Base-by-base conservation (phyloP, 352 stramenopile species). In the Phytophthora podocarpi region DNA sequence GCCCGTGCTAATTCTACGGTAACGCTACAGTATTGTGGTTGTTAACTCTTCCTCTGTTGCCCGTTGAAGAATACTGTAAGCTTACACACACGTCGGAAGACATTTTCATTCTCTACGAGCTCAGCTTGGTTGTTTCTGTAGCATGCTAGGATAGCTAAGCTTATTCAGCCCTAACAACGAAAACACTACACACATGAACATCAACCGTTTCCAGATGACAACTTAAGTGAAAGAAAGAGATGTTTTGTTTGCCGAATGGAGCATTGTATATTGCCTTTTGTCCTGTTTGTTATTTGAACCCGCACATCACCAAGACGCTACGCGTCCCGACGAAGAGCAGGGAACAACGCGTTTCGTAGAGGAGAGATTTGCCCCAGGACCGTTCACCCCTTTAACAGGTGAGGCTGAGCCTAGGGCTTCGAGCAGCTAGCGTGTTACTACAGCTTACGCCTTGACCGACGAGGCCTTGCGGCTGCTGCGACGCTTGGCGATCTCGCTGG, bases 401-500 rank as follows among this genome's bases (percentile, higher is more conserved):
- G 31, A 47, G 55, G 31, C 48, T 50, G 36, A 63, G 21, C 49
- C 49, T 27, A 56, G 42, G 32, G 51, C 54, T 54, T 36, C 45
- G 35, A 68, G 39, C 40, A 47, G 53, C 70, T 68, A 67, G 50
- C 39, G 39, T 35, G 10, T 56, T 31, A 32, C 56, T 18, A 32
- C 56, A 74, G 80, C 73, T 90, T 94, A 92, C 50, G 89, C 84
- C 81, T 98, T 96, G 48, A 95, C 83, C 78, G 90, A 95, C 72
- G 84, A 91, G 89, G 54, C 84, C 96, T 98, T 91, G 80, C 97
- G 95, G 72, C 96, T 98, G 79, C 92, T 98, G 80, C 97, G 91
- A 85, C 97, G 95, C 95, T 99, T 99, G 74, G 93, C 97, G 74
- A 99, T 96, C 68, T 98, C 92, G 71, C 94, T 99, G 78, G 96